These are phyloP conservation scores for Edhazardia aedis DNA, from an alignment of 371 early-diverging fungal species.

Conservation along the genomic window DNA sequence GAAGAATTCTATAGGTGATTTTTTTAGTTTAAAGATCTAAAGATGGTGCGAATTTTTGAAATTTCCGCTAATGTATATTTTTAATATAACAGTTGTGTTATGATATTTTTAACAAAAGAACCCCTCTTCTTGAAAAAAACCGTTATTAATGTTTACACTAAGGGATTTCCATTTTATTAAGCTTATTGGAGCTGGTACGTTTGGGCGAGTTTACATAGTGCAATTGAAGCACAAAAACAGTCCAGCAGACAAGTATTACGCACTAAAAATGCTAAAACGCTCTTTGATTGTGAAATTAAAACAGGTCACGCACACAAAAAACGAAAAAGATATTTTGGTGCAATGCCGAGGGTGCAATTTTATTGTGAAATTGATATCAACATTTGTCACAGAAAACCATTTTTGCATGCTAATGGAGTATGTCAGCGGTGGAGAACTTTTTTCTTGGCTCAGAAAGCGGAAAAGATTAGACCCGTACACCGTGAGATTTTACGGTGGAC, in stretches of 20 bases:
- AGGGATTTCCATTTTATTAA: constrained; percentile 39
- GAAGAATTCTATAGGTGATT: too few species aligned
- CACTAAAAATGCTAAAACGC: neutral
- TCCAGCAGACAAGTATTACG: neutral
- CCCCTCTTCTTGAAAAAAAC: too few species aligned
- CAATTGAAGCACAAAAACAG: constrained; percentile 18
- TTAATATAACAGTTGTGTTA: too few species aligned
- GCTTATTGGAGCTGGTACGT: constrained; percentile 42
- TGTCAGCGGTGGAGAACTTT: constrained; percentile 46
- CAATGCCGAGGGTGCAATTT: constrained; percentile 23
- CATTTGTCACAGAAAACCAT: constrained; percentile 22
- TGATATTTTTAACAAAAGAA: too few species aligned
- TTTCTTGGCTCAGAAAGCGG: constrained; percentile 38
- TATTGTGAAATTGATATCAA: constrained; percentile 36
- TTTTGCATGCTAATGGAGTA: constrained; percentile 43
- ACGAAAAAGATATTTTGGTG: constrained; percentile 33
- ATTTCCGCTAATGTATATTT: too few species aligned
- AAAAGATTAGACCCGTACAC: constrained; percentile 26
- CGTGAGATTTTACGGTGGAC: constrained; percentile 65
- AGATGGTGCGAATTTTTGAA: too few species aligned
- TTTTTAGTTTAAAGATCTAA: too few species aligned
- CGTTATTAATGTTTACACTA: constrained; percentile 42
- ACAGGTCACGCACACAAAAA: constrained; percentile 36
- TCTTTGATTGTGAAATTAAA: neutral
- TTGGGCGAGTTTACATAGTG: constrained; percentile 43